Evolutionary conservation across 2,329 filamentous ascomycete genomes (phyloP), one percentile per base, ranked within the genome.

Genomic region (Meredithiella fracta): DNA sequence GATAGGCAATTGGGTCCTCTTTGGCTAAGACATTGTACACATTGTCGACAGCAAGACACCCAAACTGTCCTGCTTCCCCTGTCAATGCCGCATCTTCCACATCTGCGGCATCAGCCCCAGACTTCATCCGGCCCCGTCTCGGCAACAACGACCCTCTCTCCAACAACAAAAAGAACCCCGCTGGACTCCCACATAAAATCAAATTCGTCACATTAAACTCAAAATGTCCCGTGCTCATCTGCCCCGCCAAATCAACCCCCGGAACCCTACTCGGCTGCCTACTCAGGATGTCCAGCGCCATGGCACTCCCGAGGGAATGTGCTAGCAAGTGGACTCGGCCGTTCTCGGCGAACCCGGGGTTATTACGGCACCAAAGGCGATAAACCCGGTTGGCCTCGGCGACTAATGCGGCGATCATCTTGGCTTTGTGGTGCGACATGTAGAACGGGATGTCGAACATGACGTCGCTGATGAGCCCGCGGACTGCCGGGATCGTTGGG

Each of bases 381-480:
- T 95, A 97, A n/a, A 98, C 86, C 3, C 91, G 80, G 64, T 98
- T 98, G 6, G 92, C 91, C 70, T 98, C 92, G 58, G 77, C 78
- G 42, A 94, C 83, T 51, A 96, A 82, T 1, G 92, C 90, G 47
- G 83, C 77, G 53, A 95, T 85, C 90, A 98, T 97, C 67, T 89
- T 95, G 3, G 83, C 79, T 64, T 97, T 95, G 69, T 97, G 91
- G 58, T 94, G 86, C 0, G 91, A 97, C 70, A 98, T 83, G 69
- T 97, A 98, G 66, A 95, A 97, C 0, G 92, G 92, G 52, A 98
- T 91, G 66, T 98, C 92, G 52, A 97, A 83, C 88, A 98, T 96
- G 62, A 98, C 88, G 66, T 98, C 92, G 44, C 86, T 94, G 59
- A 98, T 94, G 65, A 98, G 81, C 64, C 85, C 87, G 49, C 92